Base-by-base conservation (phyloP, 768 basidiomycete species). In the Lepiota venenata region DNA sequence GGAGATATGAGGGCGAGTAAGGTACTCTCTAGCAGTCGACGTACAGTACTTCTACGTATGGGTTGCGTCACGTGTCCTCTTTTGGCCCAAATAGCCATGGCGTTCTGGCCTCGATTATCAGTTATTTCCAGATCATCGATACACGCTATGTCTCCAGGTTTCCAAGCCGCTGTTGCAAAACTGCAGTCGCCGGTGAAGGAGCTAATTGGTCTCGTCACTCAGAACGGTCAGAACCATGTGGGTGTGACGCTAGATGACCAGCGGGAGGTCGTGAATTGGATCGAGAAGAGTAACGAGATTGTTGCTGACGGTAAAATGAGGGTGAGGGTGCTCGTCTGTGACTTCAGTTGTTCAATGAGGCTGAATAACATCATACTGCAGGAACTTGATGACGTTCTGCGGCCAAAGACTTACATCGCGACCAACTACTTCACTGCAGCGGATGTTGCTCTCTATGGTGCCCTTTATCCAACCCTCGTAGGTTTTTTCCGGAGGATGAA, bases 381-480 rank as follows among this genome's bases (percentile, higher is more conserved):
- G 93, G 79, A 80, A 29, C 75, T 98, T 57, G 83, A 96, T 64
- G 69, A 79, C 1, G 71, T 84, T 42, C 77, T 98, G 47, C 72
- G 80, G 12, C 83, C 90, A 20, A 80, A 85, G 63, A 97, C 94
- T 20, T 98, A 92, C 70, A 69, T 94, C 62, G 88, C 93, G 61
- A 82, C 81, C 66, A 90, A 91, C 70, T 81, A 88, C 61, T 75
- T 93, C 52, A 92, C 93, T 16, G 88, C 85, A 2, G 96, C 95
- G 42, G 97, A 99, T 69, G 82, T 93, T 52, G 91, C 90, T 9
- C 71, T 98, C 46, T 98, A 95, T 68, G 93, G 88, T 21, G 82
- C 86, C n/a, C 78, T 98, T 27, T 88, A 95, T 67, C 85, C 93
- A 6, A 74, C 79, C 46, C 66, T 95, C 57, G 96, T 97, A 66